A percentile compares a stretch with the other conserved stretches of the same genome.
phyloP scores from a whole-genome alignment of 225 moss, liverwort and hornwort genomes.

The Bryoerythrophyllum caledonicum region DNA sequence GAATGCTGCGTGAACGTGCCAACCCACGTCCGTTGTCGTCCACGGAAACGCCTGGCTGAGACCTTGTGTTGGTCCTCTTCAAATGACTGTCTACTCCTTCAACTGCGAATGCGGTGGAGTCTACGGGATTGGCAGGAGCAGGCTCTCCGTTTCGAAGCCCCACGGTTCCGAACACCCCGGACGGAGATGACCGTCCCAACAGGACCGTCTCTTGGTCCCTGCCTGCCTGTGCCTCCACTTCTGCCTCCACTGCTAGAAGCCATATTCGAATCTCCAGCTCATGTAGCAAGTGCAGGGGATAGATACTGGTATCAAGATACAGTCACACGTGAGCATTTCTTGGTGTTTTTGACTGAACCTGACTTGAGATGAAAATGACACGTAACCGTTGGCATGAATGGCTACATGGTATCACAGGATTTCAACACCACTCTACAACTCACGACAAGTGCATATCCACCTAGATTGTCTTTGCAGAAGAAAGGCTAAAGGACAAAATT shows the following conservation, averaged over 20 bases:
- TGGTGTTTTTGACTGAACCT: neutral
- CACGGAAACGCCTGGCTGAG: conserved; percentile 44
- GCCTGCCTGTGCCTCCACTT: conserved; percentile 67
- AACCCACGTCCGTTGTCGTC: conserved; percentile 44
- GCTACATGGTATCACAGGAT: conserved; percentile 15
- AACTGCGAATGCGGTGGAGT: conserved; percentile 76
- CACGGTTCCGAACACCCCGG: conserved; percentile 60
- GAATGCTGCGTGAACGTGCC: conserved; percentile 49
- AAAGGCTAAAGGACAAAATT: conserved; percentile 12
- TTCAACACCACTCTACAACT: conserved; percentile 6
- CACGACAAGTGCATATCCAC: conserved; percentile 7
- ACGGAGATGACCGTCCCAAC: conserved; percentile 57
- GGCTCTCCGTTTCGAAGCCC: conserved; percentile 48
- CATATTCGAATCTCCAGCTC: conserved; percentile 97
- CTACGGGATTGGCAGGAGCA: conserved; percentile 60
- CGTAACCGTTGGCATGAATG: neutral
- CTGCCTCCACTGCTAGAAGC: conserved; percentile 95
- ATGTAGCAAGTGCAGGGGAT: conserved; percentile 79
- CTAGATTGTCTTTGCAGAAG: neutral
- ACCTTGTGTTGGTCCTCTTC: conserved; percentile 52
- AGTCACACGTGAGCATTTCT: conserved; percentile 22
- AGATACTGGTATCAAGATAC: conserved; percentile 52
- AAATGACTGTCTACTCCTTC: conserved; percentile 78
- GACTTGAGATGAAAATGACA: conserved; percentile 2
- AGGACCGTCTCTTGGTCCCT: conserved; percentile 60